Evolutionary conservation across 768 basidiomycete genomes (phyloP), one percentile per base, ranked within the genome.

Genomic region (Tricholomella constricta): DNA sequence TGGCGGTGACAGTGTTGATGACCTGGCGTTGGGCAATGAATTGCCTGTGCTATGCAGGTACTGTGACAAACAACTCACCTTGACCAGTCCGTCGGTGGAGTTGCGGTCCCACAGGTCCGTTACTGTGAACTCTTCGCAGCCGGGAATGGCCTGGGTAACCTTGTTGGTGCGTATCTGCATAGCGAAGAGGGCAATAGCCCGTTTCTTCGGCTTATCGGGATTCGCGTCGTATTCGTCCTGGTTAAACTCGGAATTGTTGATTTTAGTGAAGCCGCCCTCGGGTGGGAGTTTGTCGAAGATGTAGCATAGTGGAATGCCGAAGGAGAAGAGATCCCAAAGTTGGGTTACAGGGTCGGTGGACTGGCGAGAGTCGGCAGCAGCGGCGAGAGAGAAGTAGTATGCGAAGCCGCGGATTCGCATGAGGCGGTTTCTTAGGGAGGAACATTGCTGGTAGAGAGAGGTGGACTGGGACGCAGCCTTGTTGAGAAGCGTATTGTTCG

Each of bases 261-360:
- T 79, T 70, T 76, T 80, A 45, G 70, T 77, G 63, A 81, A 82
- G 27, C 82, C 83, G 50, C 80, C 77, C 46, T 86, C 77, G 45
- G 71, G 70, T 34, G 88, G 88, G 51, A 98, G 85, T 69, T 89
- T 85, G 73, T 99, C 96, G 79, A 92, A 96, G 62, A 99, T 85
- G 76, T 90, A 97, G 75, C 94, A 96, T 61, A 98, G 88, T 40
- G 94, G 88, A 43, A 92, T 86, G 53, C 97, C 97, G 31, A 94
- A 82, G 36, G 94, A 86, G 73, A 99, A 91, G 67, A 91, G 86
- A 65, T 93, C 91, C 88, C 95, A 96, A 45, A 98, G 85, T 69
- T 94, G 91, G 42, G 89, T 87, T 63, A 99, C 96, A 32, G 94
- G 92, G 74, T 98, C 94, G 37, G 88, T 89, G 29, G 89, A 90